These are phyloP conservation scores for Suillus placidus DNA, from an alignment of 768 basidiomycete genomes.

Conservation along the genomic window DNA sequence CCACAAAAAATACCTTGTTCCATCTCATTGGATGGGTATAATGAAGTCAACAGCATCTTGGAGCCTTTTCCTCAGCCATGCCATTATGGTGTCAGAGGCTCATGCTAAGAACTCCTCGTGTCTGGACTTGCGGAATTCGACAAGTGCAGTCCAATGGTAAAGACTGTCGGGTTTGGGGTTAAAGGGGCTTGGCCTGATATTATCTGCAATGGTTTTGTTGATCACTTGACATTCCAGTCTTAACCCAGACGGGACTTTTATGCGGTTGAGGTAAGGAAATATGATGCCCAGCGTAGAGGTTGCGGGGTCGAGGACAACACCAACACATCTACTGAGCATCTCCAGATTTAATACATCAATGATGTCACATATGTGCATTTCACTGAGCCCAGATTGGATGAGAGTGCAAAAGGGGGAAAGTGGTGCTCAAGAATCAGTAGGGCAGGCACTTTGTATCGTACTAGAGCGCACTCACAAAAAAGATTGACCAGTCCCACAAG, in stretches of 20 bases:
- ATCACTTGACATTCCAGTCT: background rate
- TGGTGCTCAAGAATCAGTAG: background rate
- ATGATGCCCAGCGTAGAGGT: background rate
- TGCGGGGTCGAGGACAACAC: background rate
- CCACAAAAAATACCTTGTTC: background rate
- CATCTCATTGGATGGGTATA: background rate
- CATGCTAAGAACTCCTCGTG: background rate
- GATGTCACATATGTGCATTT: background rate
- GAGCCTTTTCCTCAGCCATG: background rate
- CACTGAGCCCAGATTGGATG: background rate
- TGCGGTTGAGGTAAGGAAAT: background rate
- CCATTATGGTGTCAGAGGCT: background rate
- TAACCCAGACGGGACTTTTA: background rate
- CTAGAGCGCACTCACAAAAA: background rate
- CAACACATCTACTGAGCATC: background rate
- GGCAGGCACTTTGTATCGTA: background rate
- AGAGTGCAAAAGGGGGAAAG: background rate
- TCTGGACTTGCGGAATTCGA: background rate
- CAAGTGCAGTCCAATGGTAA: background rate
- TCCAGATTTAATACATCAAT: background rate
- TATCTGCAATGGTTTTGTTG: background rate
- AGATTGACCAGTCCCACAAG: background rate
- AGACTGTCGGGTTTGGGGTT: background rate
- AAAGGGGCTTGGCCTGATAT: background rate
- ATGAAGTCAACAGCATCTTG: background rate